These are phyloP conservation scores for Fusarium subglutinans DNA, from an alignment of 2,329 filamentous ascomycete genomes.

Conservation along the genomic window DNA sequence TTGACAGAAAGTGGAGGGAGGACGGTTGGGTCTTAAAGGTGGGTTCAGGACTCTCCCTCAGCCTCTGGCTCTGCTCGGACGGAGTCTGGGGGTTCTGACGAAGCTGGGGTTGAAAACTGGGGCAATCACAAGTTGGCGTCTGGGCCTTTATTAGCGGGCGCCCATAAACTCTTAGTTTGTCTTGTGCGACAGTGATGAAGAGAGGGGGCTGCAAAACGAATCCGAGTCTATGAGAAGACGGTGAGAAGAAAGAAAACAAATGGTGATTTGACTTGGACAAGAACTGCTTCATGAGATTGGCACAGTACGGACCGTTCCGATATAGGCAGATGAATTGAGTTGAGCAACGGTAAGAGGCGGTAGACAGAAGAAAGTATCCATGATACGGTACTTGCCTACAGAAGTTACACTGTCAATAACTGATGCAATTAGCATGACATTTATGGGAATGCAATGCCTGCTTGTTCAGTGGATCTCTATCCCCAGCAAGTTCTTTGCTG, in stretches of 20 bases:
- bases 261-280: background rate
- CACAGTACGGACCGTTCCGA: slow-evolving; percentile 16
- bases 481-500: background rate
- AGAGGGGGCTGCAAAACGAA: background rate
- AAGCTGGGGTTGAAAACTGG: slow-evolving; percentile 38
- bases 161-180: background rate
- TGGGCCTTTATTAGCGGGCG: slow-evolving; percentile 7
- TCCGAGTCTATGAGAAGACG: background rate
- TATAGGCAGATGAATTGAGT: background rate
- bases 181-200: background rate
- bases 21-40: slow-evolving; percentile 21
- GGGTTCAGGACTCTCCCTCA: background rate
- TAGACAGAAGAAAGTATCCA: background rate
- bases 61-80: background rate
- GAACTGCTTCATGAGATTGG: background rate
- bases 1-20: slow-evolving; percentile 32
- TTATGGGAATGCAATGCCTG: background rate
- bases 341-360: background rate
- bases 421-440: background rate
- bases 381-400: background rate
- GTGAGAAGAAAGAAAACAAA: background rate
- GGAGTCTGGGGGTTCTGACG: slow-evolving; percentile 1
- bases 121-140: slow-evolving; percentile 18
- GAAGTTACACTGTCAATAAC: background rate
- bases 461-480: slow-evolving; percentile 3